These are phyloP conservation scores for Pterocarpus macrocarpus DNA, from an alignment of 306 rosid genomes.

Conservation along the genomic window DNA sequence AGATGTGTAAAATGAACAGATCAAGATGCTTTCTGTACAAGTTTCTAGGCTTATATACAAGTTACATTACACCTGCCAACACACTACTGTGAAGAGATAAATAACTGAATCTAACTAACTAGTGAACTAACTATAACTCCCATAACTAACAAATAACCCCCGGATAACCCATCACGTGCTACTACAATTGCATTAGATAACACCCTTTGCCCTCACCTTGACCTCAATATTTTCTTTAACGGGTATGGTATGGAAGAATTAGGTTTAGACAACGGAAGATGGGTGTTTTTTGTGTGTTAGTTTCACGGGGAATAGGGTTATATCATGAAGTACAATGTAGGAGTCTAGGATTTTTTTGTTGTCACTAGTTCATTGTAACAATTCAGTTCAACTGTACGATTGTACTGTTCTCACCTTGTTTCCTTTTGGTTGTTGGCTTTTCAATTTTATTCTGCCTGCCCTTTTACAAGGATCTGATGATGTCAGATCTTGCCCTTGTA, in stretches of 20 bases:
- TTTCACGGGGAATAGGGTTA: neutral
- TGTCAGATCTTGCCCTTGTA: conserved; percentile 23
- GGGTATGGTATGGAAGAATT: neutral
- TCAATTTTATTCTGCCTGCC: neutral
- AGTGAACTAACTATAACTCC: too few relatives aligned
- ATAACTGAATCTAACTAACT: too few relatives aligned
- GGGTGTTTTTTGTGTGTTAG: neutral
- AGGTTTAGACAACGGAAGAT: conserved; percentile 12
- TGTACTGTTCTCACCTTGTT: neutral
- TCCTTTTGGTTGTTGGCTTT: neutral
- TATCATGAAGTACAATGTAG: neutral
- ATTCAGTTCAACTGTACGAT: neutral
- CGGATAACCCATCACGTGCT: too few relatives aligned
- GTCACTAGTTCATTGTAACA: neutral
- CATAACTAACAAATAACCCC: too few relatives aligned
- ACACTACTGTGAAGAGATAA: too few relatives aligned
- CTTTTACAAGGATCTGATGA: neutral
- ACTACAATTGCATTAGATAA: neutral
- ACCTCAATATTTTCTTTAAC: too few relatives aligned
- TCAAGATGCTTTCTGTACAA: too few relatives aligned
- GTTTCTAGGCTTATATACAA: too few relatives aligned
- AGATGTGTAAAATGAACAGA: too few relatives aligned
- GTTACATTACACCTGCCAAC: too few relatives aligned
- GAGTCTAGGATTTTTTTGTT: neutral
- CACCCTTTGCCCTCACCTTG: neutral